These are phyloP conservation scores for Elongisporangium senticosum DNA, from an alignment of 352 stramenopile genomes.

Conservation along the genomic window DNA sequence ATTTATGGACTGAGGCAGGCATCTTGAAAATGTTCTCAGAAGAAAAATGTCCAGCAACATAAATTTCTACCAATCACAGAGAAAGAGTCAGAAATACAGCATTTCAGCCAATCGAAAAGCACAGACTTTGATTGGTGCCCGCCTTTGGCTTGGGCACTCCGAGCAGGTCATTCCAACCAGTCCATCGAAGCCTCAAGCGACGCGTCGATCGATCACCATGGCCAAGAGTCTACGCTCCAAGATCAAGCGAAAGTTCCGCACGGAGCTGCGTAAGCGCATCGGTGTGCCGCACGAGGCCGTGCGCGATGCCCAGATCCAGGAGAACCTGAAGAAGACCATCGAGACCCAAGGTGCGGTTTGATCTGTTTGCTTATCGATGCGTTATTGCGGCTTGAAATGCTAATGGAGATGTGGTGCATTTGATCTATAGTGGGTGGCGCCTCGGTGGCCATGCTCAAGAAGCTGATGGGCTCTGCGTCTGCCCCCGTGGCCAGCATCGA, in stretches of 20 bases:
- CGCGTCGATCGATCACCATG: conserved; percentile 34
- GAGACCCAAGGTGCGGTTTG: conserved; percentile 44
- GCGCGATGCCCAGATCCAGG: conserved; percentile 78
- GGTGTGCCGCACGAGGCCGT: conserved; percentile 65
- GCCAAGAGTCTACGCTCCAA: conserved; percentile 87
- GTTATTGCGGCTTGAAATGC: not conserved
- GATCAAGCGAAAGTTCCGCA: conserved; percentile 88
- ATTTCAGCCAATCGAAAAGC: not conserved
- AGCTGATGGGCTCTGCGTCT: conserved; percentile 54
- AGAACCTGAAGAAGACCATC: conserved; percentile 81
- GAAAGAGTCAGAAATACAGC: not conserved
- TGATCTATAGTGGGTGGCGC: conserved; percentile 23
- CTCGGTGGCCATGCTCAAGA: conserved; percentile 62
- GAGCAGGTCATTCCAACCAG: not conserved
- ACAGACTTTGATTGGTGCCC: not conserved
- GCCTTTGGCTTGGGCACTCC: not conserved
- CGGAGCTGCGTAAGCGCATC: conserved; percentile 78
- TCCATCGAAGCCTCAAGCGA: not conserved
- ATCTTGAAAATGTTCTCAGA: not conserved
- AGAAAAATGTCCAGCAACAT: not conserved
- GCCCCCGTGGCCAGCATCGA: conserved; percentile 34
- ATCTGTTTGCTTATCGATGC: not conserved
- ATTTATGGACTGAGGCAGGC: not conserved
- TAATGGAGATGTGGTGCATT: not conserved
- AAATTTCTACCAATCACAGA: not conserved